Base-by-base conservation (phyloP, 2,329 filamentous ascomycete genomes). In the Sporothrix brunneoviolacea region DNA sequence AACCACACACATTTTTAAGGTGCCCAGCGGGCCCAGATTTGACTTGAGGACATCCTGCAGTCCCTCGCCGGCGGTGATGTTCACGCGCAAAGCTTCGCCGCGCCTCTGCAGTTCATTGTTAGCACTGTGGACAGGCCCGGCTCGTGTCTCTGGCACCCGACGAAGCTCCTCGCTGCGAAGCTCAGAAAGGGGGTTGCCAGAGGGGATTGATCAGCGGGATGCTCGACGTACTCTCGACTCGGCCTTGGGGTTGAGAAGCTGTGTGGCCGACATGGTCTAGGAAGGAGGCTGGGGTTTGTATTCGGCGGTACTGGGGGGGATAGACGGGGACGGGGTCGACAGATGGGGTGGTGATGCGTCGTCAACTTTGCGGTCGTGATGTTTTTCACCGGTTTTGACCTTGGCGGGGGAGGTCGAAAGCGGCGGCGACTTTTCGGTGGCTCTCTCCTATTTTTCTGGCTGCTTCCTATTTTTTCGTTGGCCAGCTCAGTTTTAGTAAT, bases 181-280 rank as follows among this genome's bases (percentile, higher is more conserved):
- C 43, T 33, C 8, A 21, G 13, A 33, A 13, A 36, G 39, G 18
- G 30, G 51, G n/a, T n/a, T n/a, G n/a, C n/a, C n/a, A n/a, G n/a
- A n/a, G n/a, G n/a, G n/a, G n/a, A n/a, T n/a, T n/a, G n/a, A n/a
- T n/a, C n/a, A n/a, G n/a, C n/a, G n/a, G n/a, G n/a, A n/a, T 57
- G 53, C 58, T 55, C 7, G 32, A 75, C 86, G 63, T 77, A 94
- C 90, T 73, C 93, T 84, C 63, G 91, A 96, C 76, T 98, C 93
- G 65, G 93, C 93, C 78, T 98, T 98, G 56, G 93, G 93, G 72
- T 98, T 98, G 59, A 98, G 85, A 65, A 98, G 84, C 75, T 97
- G 91, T 65, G 93, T 91, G 62, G 93, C 93, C 73, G 91, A 97
- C 93, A 97, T 97, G 55, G 59, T 62, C n/a, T 33, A 32, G 44